phyloP scores from a whole-genome alignment of 2,329 filamentous ascomycete species.

The Cladosporium sp. region DNA sequence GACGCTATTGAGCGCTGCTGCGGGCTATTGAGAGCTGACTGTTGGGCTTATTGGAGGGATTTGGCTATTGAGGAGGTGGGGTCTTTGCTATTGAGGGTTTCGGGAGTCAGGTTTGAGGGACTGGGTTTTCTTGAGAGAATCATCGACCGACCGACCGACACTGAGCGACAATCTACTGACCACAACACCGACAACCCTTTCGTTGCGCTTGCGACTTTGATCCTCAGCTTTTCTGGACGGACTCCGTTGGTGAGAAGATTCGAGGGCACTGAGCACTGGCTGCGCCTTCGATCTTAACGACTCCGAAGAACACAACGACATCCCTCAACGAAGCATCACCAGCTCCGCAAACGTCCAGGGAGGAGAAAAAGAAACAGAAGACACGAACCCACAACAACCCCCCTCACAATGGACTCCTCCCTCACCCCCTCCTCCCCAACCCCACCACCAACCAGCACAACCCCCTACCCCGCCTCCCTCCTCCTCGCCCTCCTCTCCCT shows the following conservation, averaged over 20 bases:
- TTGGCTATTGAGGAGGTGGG: constrained; percentile 20
- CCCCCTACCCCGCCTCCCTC: constrained; percentile 31
- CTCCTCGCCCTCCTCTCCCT: constrained; percentile 45
- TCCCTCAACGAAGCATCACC: too few relatives aligned
- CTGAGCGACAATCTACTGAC: too few relatives aligned
- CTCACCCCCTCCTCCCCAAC: too few relatives aligned
- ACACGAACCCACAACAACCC: background rate
- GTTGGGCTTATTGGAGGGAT: constrained; percentile 18
- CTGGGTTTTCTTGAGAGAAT: background rate
- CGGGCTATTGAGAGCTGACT: constrained; percentile 22
- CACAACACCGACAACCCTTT: too few relatives aligned
- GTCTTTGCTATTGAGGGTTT: constrained; percentile 18
- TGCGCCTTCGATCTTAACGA: too few relatives aligned
- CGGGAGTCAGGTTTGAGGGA: constrained; percentile 15
- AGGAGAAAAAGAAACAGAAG: too few relatives aligned
- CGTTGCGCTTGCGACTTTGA: too few relatives aligned
- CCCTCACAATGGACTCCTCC: background rate
- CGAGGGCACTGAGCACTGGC: too few relatives aligned
- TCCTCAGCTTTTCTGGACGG: too few relatives aligned
- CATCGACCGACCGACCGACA: background rate
- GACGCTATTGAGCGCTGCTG: constrained; percentile 4
- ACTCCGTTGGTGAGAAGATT: too few relatives aligned
- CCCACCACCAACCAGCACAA: background rate
- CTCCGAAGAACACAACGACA: too few relatives aligned
- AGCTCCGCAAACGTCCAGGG: too few relatives aligned